Percentiles rank a stretch among this genome's conserved stretches.
phyloP scores from a whole-genome alignment of 108 stramenopile genomes.

The Asterionellopsis glacialis region DNA sequence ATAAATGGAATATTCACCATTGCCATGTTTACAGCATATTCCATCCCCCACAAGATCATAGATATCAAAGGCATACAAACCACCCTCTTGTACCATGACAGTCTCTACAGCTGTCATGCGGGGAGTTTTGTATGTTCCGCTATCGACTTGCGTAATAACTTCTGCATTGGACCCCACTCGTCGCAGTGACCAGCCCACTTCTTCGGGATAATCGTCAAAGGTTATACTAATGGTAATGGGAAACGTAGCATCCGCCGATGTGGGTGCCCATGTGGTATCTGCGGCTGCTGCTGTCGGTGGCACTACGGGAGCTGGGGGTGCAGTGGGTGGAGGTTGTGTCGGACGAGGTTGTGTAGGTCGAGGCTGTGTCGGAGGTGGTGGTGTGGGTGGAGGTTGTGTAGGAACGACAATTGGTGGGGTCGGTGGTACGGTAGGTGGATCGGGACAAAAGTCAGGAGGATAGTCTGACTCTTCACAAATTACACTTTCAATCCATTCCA shows the following conservation, averaged over 20 bases:
- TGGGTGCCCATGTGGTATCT: neutral
- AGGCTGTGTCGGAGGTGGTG: neutral
- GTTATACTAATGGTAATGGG: neutral
- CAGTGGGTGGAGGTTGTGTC: neutral
- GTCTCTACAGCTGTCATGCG: neutral
- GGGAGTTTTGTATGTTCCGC: neutral
- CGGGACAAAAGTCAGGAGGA: slow-evolving; percentile 23
- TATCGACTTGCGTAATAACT: neutral
- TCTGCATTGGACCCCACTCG: neutral
- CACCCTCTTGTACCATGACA: neutral
- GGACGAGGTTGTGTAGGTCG: neutral
- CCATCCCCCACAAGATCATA: slow-evolving; percentile 1
- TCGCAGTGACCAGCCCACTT: neutral
- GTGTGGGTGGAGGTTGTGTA: neutral
- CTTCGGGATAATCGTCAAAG: slow-evolving; percentile 6
- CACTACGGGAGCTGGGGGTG: neutral
- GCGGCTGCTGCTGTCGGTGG: neutral
- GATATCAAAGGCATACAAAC: neutral
- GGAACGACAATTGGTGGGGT: neutral
- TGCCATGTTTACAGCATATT: slow-evolving; percentile 3
- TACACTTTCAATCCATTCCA: slow-evolving; percentile 22
- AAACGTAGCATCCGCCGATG: neutral
- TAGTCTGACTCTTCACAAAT: slow-evolving; percentile 26
- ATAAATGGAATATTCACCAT: slow-evolving; percentile 1
- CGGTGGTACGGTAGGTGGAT: neutral